Evolutionary conservation across 129 eudicot genomes (phyloP), one percentile per base, ranked within the genome.

Genomic region (Daucus carota): DNA sequence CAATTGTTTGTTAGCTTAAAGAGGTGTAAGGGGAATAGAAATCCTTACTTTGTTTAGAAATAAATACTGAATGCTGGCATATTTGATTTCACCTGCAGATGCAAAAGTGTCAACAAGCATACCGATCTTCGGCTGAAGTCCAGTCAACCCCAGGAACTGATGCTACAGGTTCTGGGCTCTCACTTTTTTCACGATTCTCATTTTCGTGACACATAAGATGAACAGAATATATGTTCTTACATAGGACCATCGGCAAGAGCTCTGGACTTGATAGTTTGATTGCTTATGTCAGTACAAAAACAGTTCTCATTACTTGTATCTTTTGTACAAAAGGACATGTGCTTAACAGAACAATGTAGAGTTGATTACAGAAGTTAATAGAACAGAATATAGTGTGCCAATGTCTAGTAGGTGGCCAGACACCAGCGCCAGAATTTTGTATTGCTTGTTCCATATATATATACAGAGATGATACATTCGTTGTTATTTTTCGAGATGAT

Each of bases 21-120:
- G 40, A 36, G 40, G 32, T 9, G 17, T 60, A 24, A 36, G 40
- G 32, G 1, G 17, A 26, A 24, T n/a, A 60, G 6, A 59, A 24
- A 60, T 18, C 33, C 8, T 24, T 2, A 28, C 34, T 60, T 60
- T 10, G 68, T 13, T 33, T 48, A 36, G 47, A 74, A 28, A 59
- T 42, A 17, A 40, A 36, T 70, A 28, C 77, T 78, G 72, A 78
- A 46, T 54, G 77, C 43, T 50, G 31, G 59, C 22, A 26, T 69
- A 28, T 54, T 65, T 74, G 42, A 38, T 44, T 71, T 22, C 45
- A 33, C 77, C 31, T 78, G 81, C 92, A 95, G 99, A 62, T 88
- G 76, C 94, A 87, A 45, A 95, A 95, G 92, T 95, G 99, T 79
- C 99, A 92, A 70, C 92, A 88, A 63, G 96, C 96, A 22, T 95